Evolutionary conservation across 129 eudicot genomes (phyloP).

Genomic region (Ambrosia trifida): DNA sequence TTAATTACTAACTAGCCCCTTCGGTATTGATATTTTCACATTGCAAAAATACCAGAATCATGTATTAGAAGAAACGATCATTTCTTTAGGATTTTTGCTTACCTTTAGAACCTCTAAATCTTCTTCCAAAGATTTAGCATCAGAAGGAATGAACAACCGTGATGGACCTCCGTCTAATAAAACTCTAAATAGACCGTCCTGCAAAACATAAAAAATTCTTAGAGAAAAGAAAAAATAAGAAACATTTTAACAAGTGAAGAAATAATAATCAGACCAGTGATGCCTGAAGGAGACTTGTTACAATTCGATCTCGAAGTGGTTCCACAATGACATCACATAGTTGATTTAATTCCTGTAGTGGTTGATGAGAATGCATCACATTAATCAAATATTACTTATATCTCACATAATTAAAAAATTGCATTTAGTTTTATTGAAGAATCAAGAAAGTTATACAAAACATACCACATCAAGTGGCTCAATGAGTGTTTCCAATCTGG

Average conservation of each 20-base stretch:
- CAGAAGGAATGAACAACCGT: constrained; percentile 65
- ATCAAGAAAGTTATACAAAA: constrained; percentile 14
- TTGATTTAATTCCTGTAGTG: constrained; percentile 76
- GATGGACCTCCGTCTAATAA: constrained; percentile 93
- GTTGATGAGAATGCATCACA: constrained; percentile 14
- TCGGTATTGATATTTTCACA: background rate
- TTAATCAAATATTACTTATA: background rate
- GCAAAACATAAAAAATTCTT: constrained; percentile 4
- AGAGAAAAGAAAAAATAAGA: background rate
- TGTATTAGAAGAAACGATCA: constrained; percentile 5
- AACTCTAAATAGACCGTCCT: constrained; percentile 94
- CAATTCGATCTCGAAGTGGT: constrained; percentile 90
- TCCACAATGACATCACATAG: constrained; percentile 87
- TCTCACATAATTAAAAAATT: background rate
- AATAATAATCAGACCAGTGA: constrained; percentile 61
- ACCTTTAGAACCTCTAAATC: constrained; percentile 96
- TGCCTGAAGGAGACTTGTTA: constrained; percentile 93
- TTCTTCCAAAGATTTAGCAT: constrained; percentile 85
- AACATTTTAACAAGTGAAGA: background rate
- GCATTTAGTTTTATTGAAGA: background rate
- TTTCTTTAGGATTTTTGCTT: background rate
- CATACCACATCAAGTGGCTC: constrained; percentile 88
- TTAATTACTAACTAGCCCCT: too few species aligned
- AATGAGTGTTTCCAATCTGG: constrained; percentile 77
- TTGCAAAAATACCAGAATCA: background rate